phyloP scores from a whole-genome alignment of 352 stramenopile species.

The Globisporangium polare region DNA sequence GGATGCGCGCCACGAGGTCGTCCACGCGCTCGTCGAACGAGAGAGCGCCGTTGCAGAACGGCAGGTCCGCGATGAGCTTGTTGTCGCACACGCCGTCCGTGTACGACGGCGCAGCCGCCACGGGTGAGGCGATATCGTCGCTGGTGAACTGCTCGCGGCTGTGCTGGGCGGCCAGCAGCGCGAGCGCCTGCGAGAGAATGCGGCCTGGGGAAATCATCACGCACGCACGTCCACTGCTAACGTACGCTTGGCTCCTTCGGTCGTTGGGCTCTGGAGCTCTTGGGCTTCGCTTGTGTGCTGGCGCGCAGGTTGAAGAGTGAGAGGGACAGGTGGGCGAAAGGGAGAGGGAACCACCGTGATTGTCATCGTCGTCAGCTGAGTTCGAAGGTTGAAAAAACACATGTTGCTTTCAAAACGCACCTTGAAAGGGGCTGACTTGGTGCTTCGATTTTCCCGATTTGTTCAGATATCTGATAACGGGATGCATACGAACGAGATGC shows the following conservation, averaged over 20 bases:
- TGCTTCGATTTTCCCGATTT: too few relatives aligned
- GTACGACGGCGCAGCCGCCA: slow-evolving; percentile 19
- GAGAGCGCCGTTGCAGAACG: slow-evolving; percentile 66
- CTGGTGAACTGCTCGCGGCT: not conserved
- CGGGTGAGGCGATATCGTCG: not conserved
- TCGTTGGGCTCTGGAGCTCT: not conserved
- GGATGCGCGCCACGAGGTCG: slow-evolving; percentile 64
- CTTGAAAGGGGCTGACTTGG: too few relatives aligned
- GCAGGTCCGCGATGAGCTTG: slow-evolving; percentile 31
- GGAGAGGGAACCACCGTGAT: too few relatives aligned
- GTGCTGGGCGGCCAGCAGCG: slow-evolving; percentile 8
- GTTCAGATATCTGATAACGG: too few relatives aligned
- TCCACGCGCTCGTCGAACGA: slow-evolving; percentile 52
- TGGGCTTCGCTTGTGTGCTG: not conserved
- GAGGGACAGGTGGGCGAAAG: too few relatives aligned
- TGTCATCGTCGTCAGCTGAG: too few relatives aligned
- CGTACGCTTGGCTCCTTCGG: too few relatives aligned
- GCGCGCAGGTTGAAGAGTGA: slow-evolving; percentile 1
- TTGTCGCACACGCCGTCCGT: slow-evolving; percentile 51
- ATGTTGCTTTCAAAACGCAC: too few relatives aligned
- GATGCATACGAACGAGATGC: too few relatives aligned
- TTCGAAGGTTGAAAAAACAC: too few relatives aligned
- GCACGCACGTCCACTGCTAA: not conserved
- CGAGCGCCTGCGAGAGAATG: slow-evolving; percentile 3
- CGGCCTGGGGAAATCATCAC: not conserved